These are phyloP conservation scores for Globisporangium lucens DNA, from an alignment of 352 stramenopile species.

Conservation along the genomic window DNA sequence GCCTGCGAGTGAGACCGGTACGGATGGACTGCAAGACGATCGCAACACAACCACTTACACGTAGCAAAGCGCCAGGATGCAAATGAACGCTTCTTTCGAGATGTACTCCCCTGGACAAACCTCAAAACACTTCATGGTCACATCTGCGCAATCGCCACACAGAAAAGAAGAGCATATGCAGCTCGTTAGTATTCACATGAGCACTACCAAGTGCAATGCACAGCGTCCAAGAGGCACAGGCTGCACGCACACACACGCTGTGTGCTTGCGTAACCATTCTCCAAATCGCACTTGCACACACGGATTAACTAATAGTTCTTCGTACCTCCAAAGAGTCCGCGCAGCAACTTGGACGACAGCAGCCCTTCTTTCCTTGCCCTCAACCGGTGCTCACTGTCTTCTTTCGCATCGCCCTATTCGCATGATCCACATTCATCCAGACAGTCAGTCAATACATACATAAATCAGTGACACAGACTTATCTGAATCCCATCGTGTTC, in stretches of 20 bases:
- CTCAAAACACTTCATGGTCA: conserved; percentile 63
- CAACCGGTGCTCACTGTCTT: conserved; percentile 60
- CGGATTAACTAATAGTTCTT: not conserved
- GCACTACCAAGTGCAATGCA: not conserved
- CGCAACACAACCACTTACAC: conserved; percentile 36
- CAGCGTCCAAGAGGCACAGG: not conserved
- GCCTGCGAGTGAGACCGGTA: not conserved
- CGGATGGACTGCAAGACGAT: not conserved
- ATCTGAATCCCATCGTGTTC: not conserved
- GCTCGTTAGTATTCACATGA: not conserved
- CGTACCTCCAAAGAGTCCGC: conserved; percentile 69
- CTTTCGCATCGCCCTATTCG: conserved; percentile 59
- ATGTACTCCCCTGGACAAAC: conserved; percentile 52
- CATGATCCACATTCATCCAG: not conserved
- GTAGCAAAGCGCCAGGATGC: conserved; percentile 65
- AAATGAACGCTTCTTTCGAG: conserved; percentile 74
- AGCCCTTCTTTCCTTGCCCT: conserved; percentile 68
- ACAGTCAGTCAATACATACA: not conserved
- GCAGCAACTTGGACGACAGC: conserved; percentile 72
- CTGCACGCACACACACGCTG: not conserved
- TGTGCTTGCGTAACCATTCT: not conserved
- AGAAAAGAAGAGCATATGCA: not conserved
- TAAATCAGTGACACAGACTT: not conserved
- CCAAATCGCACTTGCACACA: not conserved
- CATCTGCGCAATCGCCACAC: conserved; percentile 27